Conservation (phyloP, 2,329 filamentous ascomycete genomes). For the Trichoderma koningii region DNA sequence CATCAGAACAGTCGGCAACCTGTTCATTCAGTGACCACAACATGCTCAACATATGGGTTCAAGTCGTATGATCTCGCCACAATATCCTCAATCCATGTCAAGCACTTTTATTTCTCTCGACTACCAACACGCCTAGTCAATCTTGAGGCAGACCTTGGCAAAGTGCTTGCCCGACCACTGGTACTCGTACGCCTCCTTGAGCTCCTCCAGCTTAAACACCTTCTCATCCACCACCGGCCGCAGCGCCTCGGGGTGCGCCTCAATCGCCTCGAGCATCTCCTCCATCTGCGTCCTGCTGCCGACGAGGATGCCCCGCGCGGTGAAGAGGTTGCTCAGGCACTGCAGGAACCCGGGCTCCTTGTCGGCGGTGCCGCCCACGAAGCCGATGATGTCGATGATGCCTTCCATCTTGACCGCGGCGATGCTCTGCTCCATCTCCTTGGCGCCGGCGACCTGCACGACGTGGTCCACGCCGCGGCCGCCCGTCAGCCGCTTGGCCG, state of each 20-base stretch:
- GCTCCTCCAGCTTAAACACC: conserved; percentile 48
- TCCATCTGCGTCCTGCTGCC: conserved; percentile 53
- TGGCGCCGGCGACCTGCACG: conserved; percentile 51
- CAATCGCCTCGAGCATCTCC: conserved; percentile 54
- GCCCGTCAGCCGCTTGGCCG: conserved; percentile 46
- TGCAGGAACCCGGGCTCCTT: conserved; percentile 40
- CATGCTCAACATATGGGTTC: too few relatives aligned
- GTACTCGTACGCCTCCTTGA: conserved; percentile 49
- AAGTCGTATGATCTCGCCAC: too few relatives aligned
- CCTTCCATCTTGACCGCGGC: conserved; percentile 50
- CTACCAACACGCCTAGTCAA: conserved; percentile 28
- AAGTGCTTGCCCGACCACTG: conserved; percentile 43
- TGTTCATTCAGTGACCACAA: too few relatives aligned
- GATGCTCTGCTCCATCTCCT: conserved; percentile 49
- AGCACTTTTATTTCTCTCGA: background rate
- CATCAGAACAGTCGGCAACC: too few relatives aligned
- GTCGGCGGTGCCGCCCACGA: conserved; percentile 37
- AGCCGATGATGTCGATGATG: conserved; percentile 47
- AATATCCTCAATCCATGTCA: background rate
- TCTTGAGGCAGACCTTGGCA: conserved; percentile 44
- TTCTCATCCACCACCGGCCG: conserved; percentile 47
- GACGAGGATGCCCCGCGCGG: conserved; percentile 49
- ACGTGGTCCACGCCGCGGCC: conserved; percentile 52
- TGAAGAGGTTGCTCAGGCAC: conserved; percentile 41
- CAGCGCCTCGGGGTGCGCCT: conserved; percentile 47